A percentile compares a stretch with the other conserved stretches of the same genome.
Evolutionary conservation across 169 alveolate genomes (phyloP).

Genomic region (Plasmodium blacklocki): DNA sequence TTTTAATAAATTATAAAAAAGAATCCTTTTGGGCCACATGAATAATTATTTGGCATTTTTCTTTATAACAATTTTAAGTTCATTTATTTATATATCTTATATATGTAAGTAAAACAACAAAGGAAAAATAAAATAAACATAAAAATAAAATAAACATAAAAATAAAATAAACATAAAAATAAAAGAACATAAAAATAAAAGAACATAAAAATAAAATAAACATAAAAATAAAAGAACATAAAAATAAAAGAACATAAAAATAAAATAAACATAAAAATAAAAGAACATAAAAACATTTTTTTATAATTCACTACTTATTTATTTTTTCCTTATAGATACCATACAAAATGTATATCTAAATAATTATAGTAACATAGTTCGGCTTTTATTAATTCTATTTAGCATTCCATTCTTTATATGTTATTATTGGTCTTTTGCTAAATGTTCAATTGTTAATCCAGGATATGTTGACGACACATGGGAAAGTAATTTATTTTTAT

Average conservation of each 20-base stretch:
- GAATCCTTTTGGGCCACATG: slow-evolving; percentile 35
- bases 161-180: neutral
- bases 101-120: slow-evolving; percentile 27
- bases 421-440: slow-evolving; percentile 58
- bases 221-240: neutral
- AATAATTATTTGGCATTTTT: slow-evolving; percentile 43
- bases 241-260: neutral
- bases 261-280: neutral
- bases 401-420: slow-evolving; percentile 53
- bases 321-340: slow-evolving; percentile 18
- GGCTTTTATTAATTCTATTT: slow-evolving; percentile 15
- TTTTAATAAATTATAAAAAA: neutral
- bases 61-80: slow-evolving; percentile 33
- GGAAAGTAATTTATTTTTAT: slow-evolving; percentile 31
- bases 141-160: neutral
- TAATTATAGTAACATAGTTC: slow-evolving; percentile 16
- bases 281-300: neutral
- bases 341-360: slow-evolving; percentile 60
- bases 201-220: neutral
- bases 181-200: neutral
- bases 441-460: slow-evolving; percentile 33
- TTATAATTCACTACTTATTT: neutral
- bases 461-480: slow-evolving; percentile 67
- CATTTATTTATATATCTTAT: slow-evolving; percentile 42
- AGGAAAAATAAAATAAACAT: neutral